Conservation (phyloP, 768 basidiomycete genomes). For the Myochromella boudieri region DNA sequence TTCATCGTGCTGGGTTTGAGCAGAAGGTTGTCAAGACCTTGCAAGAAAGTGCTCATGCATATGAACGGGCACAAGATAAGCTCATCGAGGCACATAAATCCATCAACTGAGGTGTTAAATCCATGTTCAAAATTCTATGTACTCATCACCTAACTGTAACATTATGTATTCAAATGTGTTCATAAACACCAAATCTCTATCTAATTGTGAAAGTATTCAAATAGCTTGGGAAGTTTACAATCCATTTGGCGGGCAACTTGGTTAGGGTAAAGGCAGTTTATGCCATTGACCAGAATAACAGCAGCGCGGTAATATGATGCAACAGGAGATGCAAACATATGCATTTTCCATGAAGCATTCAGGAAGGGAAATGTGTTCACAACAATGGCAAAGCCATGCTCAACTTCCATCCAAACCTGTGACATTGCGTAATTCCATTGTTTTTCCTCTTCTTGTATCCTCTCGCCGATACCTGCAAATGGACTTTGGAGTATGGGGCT, state of each 20-base stretch:
- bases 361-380: slow-evolving; percentile 23
- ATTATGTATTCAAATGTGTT: not conserved
- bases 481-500: slow-evolving; percentile 19
- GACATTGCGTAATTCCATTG: slow-evolving; percentile 26
- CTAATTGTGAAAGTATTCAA: not conserved
- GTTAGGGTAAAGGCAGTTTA: slow-evolving; percentile 24
- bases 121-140: not conserved
- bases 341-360: slow-evolving; percentile 19
- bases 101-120: too few species aligned
- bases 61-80: too few species aligned
- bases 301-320: slow-evolving; percentile 24
- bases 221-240: slow-evolving; percentile 16
- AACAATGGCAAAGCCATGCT: slow-evolving; percentile 26
- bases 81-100: too few species aligned
- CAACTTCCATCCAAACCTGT: slow-evolving; percentile 22
- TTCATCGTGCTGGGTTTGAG: not conserved
- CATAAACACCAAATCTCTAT: too few species aligned
- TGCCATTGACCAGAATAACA: slow-evolving; percentile 22
- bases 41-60: too few species aligned
- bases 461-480: slow-evolving; percentile 17
- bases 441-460: slow-evolving; percentile 14
- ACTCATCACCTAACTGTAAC: not conserved
- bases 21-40: not conserved
- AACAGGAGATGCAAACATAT: slow-evolving; percentile 19
- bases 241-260: slow-evolving; percentile 23